Base-by-base conservation (phyloP, 805 yeast genomes). In the Blastobotrys muscicola region DNA sequence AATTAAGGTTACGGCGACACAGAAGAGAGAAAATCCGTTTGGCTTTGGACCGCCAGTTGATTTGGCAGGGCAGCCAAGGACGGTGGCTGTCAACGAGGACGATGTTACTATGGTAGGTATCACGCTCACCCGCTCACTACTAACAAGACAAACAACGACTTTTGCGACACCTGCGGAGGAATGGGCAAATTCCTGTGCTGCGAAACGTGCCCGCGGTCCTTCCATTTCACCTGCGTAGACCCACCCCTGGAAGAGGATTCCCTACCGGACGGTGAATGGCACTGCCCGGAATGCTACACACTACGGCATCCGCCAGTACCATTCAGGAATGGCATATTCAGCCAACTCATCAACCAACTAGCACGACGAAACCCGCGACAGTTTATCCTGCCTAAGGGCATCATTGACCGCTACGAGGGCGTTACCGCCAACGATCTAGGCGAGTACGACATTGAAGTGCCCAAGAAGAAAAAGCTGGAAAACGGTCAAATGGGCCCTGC, bases 171-270 rank as follows among this genome's bases (percentile, higher is more conserved):
- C 0, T 90, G 98, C 65, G 89, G 94, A 1, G 85, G 86, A 23
- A 69, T 87, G 0, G 98, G 98, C 9, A 72, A 84, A 23, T 87
- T 90, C 54, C 68, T 90, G 16, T 92, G 97, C 63, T 90, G 98
- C 64, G 98, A 90, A 54, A 71, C 84, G 1, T 90, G 98, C 62
- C 96, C 97, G 0, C 73, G 72, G 54, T 84, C 95, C 1, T 92
- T 90, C 63, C 98, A 90, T 59, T 86, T 92, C 57, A 70, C 84
- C 4, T 90, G 98, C 60, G 75, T 90, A 47, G 82, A 85, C 54
- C 97, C 97, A 2, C 97, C 98, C 0, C 64, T 81, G 30, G 85
- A 82, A 52, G 86, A 82, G 35, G 70, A 74, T 41, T 58, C 72
- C 33, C 64, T 85, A 6, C 97, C 97, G 0, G 94, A 82, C 39